Evolutionary conservation across 768 basidiomycete species (phyloP).

Genomic region (Hemileccinum rubropunctum): DNA sequence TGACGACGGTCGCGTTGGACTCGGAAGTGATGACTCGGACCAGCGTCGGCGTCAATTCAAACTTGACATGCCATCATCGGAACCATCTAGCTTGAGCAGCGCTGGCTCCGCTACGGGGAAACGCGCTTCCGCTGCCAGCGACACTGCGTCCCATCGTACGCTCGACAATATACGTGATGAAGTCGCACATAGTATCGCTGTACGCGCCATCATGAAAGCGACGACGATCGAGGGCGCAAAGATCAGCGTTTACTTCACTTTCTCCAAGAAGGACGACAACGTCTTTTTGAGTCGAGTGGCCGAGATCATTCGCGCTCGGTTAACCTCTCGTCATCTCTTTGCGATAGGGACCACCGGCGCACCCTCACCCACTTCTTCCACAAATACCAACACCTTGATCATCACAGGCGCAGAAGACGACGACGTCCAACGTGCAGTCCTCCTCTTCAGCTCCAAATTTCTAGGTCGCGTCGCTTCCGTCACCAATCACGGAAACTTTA

Average conservation of each 20-base stretch:
- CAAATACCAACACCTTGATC: conserved; percentile 45
- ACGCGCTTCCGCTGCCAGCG: neutral
- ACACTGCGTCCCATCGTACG: conserved; percentile 36
- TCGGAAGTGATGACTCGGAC: no score
- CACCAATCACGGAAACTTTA: conserved; percentile 31
- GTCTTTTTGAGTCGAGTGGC: conserved; percentile 58
- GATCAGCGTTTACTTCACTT: conserved; percentile 58
- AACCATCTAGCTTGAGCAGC: conserved; percentile 23
- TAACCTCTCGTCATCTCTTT: conserved; percentile 49
- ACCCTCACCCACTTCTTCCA: conserved; percentile 24
- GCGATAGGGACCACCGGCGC: conserved; percentile 50
- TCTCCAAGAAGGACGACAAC: conserved; percentile 56
- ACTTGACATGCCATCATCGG: conserved; percentile 30
- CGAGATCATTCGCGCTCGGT: conserved; percentile 39
- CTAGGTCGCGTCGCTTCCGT: conserved; percentile 53
- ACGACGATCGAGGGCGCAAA: conserved; percentile 51
- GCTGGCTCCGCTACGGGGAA: neutral
- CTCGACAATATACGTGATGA: conserved; percentile 60
- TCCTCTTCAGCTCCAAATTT: conserved; percentile 67
- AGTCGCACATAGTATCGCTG: conserved; percentile 55
- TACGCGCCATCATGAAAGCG: conserved; percentile 50
- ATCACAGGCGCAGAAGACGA: conserved; percentile 55
- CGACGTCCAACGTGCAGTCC: conserved; percentile 62
- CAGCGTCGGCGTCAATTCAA: no score
- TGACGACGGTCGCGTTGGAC: no score